Evolutionary conservation across 2,329 filamentous ascomycete species (phyloP).

Genomic region (Fusarium xyrophilum): DNA sequence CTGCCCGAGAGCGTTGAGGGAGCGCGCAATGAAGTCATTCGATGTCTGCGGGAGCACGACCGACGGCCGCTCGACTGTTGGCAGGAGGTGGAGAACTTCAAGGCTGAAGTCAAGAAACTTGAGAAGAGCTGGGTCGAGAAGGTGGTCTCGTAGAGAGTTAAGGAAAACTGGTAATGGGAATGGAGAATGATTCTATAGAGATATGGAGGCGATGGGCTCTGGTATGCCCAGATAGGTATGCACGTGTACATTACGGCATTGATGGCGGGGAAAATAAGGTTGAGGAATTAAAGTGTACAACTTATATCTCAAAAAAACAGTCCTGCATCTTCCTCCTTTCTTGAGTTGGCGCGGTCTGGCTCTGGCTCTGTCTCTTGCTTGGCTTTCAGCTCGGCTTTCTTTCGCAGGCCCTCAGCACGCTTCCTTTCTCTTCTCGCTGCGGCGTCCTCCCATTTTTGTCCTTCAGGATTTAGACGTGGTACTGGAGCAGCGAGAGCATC

Average conservation of each 20-base stretch:
- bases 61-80: conserved; percentile 91
- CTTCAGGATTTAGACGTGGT: conserved; percentile 44
- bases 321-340: conserved; percentile 29
- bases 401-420: conserved; percentile 63
- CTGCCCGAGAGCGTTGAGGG: conserved; percentile 75
- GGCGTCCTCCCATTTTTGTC: conserved; percentile 62
- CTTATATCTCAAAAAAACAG: conserved; percentile 34
- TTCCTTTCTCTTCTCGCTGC: conserved; percentile 61
- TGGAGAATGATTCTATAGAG: conserved; percentile 24
- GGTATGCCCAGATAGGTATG: conserved; percentile 21
- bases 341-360: conserved; percentile 19
- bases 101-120: conserved; percentile 83
- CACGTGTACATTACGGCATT: conserved; percentile 46
- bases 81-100: conserved; percentile 90
- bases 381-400: conserved; percentile 53
- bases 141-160: conserved; percentile 61
- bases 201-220: conserved; percentile 28
- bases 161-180: conserved; percentile 3
- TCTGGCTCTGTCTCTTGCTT: conserved; percentile 17
- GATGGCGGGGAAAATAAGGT: conserved; percentile 44
- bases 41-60: conserved; percentile 84
- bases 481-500: conserved; percentile 42
- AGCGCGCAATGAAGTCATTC: conserved; percentile 77
- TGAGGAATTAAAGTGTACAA: conserved; percentile 41
- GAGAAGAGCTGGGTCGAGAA: conserved; percentile 89